These are phyloP conservation scores for Fusarium liriodendri DNA, from an alignment of 2,329 filamentous ascomycete species.

Conservation along the genomic window DNA sequence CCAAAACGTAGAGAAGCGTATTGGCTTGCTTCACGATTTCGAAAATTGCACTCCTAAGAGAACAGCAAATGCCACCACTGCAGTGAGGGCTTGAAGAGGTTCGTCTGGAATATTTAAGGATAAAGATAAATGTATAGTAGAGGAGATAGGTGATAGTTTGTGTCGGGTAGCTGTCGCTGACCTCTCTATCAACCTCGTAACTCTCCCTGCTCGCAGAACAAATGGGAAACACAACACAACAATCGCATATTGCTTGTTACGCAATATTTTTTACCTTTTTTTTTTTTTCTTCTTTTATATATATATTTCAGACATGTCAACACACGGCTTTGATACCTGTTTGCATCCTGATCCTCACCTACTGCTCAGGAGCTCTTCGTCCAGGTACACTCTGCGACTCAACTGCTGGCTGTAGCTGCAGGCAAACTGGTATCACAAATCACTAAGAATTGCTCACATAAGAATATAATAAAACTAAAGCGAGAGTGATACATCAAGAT, in stretches of 20 bases:
- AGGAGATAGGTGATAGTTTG: background rate
- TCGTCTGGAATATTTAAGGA: background rate
- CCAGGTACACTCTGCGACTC: background rate
- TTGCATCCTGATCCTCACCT: background rate
- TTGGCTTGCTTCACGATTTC: background rate
- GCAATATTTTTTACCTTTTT: background rate
- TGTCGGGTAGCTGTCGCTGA: background rate
- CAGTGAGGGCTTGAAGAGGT: background rate
- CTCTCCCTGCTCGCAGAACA: background rate
- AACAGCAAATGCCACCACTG: background rate
- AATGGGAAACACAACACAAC: background rate
- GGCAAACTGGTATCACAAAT: background rate
- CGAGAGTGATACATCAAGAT: background rate
- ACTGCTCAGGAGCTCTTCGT: background rate
- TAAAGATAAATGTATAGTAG: background rate
- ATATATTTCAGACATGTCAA: background rate
- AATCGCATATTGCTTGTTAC: background rate
- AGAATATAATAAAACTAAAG: background rate
- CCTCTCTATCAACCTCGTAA: background rate
- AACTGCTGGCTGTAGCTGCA: background rate
- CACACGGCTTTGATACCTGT: background rate
- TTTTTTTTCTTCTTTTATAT: accelerated
- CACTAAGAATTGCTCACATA: background rate
- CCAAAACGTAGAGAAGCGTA: background rate
- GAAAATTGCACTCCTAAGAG: background rate